Conservation (phyloP, 768 basidiomycete species). For the Kwoniella sp. region DNA sequence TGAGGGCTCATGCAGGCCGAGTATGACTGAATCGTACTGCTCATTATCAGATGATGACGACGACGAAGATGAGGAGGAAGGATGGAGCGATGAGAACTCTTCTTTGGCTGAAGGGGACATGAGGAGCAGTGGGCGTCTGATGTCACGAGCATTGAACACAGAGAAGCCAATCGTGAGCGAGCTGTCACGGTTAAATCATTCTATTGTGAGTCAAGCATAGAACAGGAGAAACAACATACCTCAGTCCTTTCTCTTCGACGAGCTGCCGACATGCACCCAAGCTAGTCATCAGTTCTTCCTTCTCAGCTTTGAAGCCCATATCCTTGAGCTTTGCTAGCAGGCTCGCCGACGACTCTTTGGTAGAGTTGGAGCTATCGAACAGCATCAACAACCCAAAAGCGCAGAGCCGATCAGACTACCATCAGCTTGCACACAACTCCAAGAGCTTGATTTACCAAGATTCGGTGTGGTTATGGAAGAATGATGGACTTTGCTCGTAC, state of each 20-base stretch:
- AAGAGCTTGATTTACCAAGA: background rate
- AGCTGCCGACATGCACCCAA: constrained; percentile 64
- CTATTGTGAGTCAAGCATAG: background rate
- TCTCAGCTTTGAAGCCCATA: constrained; percentile 62
- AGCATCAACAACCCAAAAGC: background rate
- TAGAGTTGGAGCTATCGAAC: constrained; percentile 66
- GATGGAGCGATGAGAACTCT: constrained; percentile 55
- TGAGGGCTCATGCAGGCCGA: constrained; percentile 64
- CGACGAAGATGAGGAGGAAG: constrained; percentile 3
- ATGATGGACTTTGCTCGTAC: constrained; percentile 23
- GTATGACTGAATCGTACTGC: constrained; percentile 65
- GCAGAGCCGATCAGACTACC: background rate
- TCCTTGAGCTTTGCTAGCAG: constrained; percentile 59
- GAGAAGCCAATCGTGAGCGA: background rate
- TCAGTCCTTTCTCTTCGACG: constrained; percentile 59
- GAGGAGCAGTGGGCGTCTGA: constrained; percentile 56
- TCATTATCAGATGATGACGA: constrained; percentile 16
- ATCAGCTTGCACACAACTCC: background rate
- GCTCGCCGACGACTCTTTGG: constrained; percentile 64
- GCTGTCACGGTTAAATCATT: background rate
- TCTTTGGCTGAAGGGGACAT: constrained; percentile 59
- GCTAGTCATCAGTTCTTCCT: constrained; percentile 67
- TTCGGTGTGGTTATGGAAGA: background rate
- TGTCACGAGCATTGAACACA: background rate
- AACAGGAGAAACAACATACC: constrained; percentile 40